phyloP scores from a whole-genome alignment of 1,284 basidiomycete genomes.

The Puccinia hordei region DNA sequence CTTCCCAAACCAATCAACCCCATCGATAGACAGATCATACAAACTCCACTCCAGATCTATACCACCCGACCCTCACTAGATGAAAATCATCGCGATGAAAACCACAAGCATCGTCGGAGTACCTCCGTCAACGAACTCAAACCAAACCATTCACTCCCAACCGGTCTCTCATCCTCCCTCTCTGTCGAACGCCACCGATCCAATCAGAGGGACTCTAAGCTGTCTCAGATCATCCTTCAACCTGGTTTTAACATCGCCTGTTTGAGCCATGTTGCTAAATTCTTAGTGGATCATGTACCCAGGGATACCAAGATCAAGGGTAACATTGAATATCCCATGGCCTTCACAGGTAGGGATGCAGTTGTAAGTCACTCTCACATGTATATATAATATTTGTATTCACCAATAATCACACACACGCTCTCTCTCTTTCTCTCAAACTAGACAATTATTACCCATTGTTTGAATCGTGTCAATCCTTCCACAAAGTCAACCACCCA shows the following conservation, averaged over 20 bases:
- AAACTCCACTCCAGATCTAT: conserved; percentile 15
- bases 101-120: conserved; percentile 10
- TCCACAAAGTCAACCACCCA: conserved; percentile 45
- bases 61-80: conserved; percentile 35
- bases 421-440: not conserved
- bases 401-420: not conserved
- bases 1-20: conserved; percentile 11
- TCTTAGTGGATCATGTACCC: conserved; percentile 80
- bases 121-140: conserved; percentile 13
- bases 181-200: conserved; percentile 13
- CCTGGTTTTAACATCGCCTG: conserved; percentile 35
- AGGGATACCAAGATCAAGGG: conserved; percentile 85
- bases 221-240: conserved; percentile 26
- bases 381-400: not conserved
- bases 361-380: conserved; percentile 67
- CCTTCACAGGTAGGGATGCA: conserved; percentile 88
- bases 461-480: conserved; percentile 38
- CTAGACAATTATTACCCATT: conserved; percentile 39
- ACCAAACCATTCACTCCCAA: not conserved
- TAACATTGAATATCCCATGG: conserved; percentile 78
- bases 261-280: conserved; percentile 77
- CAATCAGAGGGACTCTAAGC: not conserved
- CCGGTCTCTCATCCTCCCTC: not conserved
- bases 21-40: conserved; percentile 2
- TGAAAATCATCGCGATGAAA: not conserved